Percentiles rank a stretch among this genome's conserved stretches.
Conservation (phyloP, 2,329 filamentous ascomycete genomes). For the Botrytis deweyae region DNA sequence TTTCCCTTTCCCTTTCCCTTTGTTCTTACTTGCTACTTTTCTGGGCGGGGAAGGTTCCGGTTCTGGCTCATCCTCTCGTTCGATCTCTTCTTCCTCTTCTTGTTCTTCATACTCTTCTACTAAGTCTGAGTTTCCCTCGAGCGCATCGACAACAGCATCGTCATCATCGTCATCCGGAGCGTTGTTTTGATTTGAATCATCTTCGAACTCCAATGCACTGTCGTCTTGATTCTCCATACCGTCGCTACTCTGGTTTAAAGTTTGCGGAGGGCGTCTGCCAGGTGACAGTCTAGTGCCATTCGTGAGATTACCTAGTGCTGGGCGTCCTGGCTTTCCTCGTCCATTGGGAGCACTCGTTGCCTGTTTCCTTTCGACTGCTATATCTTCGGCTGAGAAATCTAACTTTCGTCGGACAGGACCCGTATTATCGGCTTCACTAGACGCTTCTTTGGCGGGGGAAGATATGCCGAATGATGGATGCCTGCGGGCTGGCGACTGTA, state of each 20-base stretch:
- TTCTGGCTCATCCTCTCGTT: conserved; percentile 27
- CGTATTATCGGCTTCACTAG: conserved; percentile 30
- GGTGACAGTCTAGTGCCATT: conserved; percentile 29
- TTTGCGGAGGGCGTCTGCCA: conserved; percentile 17
- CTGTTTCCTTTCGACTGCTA: conserved; percentile 24
- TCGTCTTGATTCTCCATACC: conserved; percentile 46
- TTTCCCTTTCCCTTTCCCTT: conserved; percentile 24
- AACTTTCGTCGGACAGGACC: conserved; percentile 36
- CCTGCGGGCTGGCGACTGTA: conserved; percentile 40
- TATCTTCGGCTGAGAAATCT: conserved; percentile 37
- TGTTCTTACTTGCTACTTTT: conserved; percentile 15
- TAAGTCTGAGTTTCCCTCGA: conserved; percentile 27
- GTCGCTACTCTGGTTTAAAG: conserved; percentile 36
- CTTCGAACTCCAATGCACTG: conserved; percentile 50
- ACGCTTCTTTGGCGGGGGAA: conserved; percentile 36
- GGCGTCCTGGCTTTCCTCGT: conserved; percentile 20
- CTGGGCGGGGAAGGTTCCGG: conserved; percentile 18
- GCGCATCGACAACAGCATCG: conserved; percentile 38
- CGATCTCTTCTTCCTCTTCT: conserved; percentile 22
- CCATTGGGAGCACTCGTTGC: neutral
- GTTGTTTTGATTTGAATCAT: conserved; percentile 32
- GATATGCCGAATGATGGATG: conserved; percentile 38
- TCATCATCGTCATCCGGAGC: conserved; percentile 34
- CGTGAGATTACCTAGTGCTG: conserved; percentile 26
- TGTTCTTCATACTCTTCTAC: conserved; percentile 21